A percentile compares a stretch with the other conserved stretches of the same genome.
phyloP scores from a whole-genome alignment of 768 basidiomycete genomes.

The Pulveroboletus sp. region DNA sequence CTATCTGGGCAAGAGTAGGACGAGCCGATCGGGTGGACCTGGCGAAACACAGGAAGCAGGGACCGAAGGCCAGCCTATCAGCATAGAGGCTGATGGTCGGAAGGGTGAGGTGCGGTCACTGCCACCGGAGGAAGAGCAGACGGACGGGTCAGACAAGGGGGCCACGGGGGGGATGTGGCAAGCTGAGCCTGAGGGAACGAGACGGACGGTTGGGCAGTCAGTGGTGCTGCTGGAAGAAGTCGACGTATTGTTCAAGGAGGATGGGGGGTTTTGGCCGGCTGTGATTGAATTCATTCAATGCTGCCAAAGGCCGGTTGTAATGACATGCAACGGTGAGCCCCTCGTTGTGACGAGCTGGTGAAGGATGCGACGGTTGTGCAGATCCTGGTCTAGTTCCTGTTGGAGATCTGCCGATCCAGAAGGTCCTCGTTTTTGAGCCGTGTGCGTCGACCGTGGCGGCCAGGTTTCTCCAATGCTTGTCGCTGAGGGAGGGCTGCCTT shows the following conservation, averaged over 20 bases:
- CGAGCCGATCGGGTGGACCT: not conserved
- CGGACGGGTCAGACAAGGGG: not conserved
- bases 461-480: conserved; percentile 66
- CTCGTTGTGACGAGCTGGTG: conserved; percentile 8
- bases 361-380: conserved; percentile 28
- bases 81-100: conserved; percentile 12
- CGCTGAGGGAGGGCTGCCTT: conserved; percentile 49
- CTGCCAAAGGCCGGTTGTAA: conserved; percentile 82
- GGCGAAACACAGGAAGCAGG: conserved; percentile 7
- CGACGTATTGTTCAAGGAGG: conserved; percentile 87
- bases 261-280: conserved; percentile 79
- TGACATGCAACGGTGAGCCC: conserved; percentile 86
- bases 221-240: conserved; percentile 92
- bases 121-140: conserved; percentile 1
- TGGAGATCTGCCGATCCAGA: conserved; percentile 72
- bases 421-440: conserved; percentile 59
- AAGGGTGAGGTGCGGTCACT: not conserved
- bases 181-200: conserved; percentile 11
- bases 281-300: conserved; percentile 77
- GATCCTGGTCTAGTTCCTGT: conserved; percentile 72
- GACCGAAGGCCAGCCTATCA: conserved; percentile 19
- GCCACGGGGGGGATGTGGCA: not conserved
- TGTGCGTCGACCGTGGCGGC: conserved; percentile 50
- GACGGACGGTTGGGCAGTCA: conserved; percentile 62
- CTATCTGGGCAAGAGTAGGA: conserved; percentile 14